Base-by-base conservation (phyloP, 805 yeast genomes). In the Metschnikowia gelsemii region DNA sequence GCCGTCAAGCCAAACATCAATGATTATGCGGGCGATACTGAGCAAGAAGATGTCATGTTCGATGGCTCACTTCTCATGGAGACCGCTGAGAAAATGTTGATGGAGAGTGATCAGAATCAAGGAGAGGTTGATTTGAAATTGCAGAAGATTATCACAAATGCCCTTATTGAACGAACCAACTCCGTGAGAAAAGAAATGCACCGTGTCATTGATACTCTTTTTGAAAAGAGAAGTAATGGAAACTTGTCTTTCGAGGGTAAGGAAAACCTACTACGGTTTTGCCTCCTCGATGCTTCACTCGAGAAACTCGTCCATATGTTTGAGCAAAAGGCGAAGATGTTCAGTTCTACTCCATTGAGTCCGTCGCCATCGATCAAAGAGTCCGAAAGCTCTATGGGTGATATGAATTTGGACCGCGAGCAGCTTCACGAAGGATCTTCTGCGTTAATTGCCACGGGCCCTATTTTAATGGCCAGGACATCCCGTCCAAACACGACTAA, bases 41-140 rank as follows among this genome's bases (percentile, higher is more conserved):
- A 47, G 65, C 65, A 85, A 75, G 73, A 69, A 57, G 91, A 85
- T 49, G 67, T 85, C 35, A 72, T 85, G 59, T 83, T 81, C 58
- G 91, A 84, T 63, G 93, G 91, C 5, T 75, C 88, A 0, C 64
- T 85, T 42, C 69, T 85, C 35, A 81, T 87, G 54, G 83, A 82
- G 58, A 76, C 87, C 2, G 91, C 90, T 0, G 88, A 81, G 46
- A 76, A 78, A 45, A 61, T 85, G 40, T 61, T 85, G 40, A 76
- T 70, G 26, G 62, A 57, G 28, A 43, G 49, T 19, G 55, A 42
- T 32, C 52, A 42, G 41, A 34, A 32, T 9, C 45, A 42, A 1
- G 49, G 53, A 14, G 50, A 56, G 29, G 70, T 62, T 24, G 72
- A 71, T 39, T 46, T 57, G 21, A 66, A 68, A 43, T 54, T 70